A percentile compares a stretch with the other conserved stretches of the same genome.
Conservation (phyloP, 2,329 filamentous ascomycete genomes). For the Achaetomium macrosporum region DNA sequence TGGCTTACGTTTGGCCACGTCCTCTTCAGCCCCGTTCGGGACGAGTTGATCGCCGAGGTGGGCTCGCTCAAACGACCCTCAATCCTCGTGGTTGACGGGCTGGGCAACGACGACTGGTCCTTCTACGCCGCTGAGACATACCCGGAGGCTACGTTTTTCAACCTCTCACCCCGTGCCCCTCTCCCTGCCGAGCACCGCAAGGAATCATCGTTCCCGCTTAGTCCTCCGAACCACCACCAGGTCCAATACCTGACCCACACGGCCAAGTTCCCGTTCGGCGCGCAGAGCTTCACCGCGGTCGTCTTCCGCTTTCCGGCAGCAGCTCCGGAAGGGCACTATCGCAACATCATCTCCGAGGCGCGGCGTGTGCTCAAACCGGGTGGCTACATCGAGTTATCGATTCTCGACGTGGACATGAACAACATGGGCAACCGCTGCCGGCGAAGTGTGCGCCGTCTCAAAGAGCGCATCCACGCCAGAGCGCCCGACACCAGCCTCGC, state of each 20-base stretch:
- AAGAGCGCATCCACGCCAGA: conserved; percentile 60
- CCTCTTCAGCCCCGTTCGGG: conserved; percentile 72
- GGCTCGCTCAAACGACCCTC: conserved; percentile 51
- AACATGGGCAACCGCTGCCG: conserved; percentile 72
- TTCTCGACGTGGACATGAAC: conserved; percentile 73
- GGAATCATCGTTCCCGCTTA: conserved; percentile 45
- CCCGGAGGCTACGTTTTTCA: conserved; percentile 68
- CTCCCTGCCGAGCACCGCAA: conserved; percentile 40
- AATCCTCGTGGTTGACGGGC: conserved; percentile 72
- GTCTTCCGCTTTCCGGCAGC: conserved; percentile 72
- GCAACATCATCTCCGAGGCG: conserved; percentile 66
- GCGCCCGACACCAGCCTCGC: conserved; percentile 56
- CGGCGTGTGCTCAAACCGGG: conserved; percentile 72
- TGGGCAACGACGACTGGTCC: conserved; percentile 85
- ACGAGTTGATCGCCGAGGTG: conserved; percentile 55
- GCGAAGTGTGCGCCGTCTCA: conserved; percentile 62
- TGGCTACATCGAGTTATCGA: conserved; percentile 71
- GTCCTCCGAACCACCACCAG: conserved; percentile 68
- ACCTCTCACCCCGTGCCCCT: conserved; percentile 57
- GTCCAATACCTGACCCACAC: conserved; percentile 59
- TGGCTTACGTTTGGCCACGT: conserved; percentile 83
- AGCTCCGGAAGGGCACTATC: conserved; percentile 61
- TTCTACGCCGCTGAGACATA: conserved; percentile 81
- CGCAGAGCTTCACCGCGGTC: conserved; percentile 68
- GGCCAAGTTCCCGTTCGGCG: conserved; percentile 67